Conservation (phyloP, 2,329 filamentous ascomycete species). For the Cercospora beticola region DNA sequence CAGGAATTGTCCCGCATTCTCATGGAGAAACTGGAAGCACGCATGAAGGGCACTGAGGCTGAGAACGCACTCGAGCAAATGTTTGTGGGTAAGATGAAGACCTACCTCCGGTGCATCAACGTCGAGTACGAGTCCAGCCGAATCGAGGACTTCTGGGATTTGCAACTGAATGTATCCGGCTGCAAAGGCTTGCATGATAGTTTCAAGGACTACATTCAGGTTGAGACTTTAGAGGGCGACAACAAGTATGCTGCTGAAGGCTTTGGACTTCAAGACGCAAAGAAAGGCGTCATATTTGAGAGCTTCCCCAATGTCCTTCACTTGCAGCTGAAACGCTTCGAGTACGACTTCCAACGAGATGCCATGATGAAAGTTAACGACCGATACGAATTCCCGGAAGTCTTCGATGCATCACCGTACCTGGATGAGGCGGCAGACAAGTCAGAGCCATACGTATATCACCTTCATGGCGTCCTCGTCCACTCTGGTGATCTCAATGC, state of each 20-base stretch:
- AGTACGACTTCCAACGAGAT: constrained; percentile 94
- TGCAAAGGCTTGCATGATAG: constrained; percentile 92
- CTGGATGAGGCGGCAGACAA: constrained; percentile 81
- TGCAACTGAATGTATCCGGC: constrained; percentile 92
- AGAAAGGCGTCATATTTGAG: constrained; percentile 96
- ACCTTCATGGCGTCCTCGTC: constrained; percentile 90
- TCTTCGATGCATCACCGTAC: constrained; percentile 81
- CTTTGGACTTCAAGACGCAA: constrained; percentile 89
- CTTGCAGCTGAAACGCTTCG: constrained; percentile 93
- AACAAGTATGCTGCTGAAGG: constrained; percentile 97
- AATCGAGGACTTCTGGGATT: constrained; percentile 97
- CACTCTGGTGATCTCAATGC: constrained; percentile 97
- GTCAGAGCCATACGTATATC: constrained; percentile 87
- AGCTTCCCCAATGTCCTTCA: constrained; percentile 92
- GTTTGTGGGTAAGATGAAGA: constrained; percentile 98
- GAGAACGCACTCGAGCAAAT: constrained; percentile 86
- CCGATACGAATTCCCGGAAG: constrained; percentile 83
- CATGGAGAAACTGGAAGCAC: constrained; percentile 95
- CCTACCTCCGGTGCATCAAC: constrained; percentile 97
- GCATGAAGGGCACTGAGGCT: constrained; percentile 94
- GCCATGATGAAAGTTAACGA: constrained; percentile 99
- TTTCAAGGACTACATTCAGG: constrained; percentile 93
- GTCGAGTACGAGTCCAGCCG: constrained; percentile 96
- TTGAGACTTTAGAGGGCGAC: constrained; percentile 94
- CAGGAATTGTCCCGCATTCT: constrained; percentile 94